phyloP scores from a whole-genome alignment of 148 eudicot genomes.

The Camellia sinensis region DNA sequence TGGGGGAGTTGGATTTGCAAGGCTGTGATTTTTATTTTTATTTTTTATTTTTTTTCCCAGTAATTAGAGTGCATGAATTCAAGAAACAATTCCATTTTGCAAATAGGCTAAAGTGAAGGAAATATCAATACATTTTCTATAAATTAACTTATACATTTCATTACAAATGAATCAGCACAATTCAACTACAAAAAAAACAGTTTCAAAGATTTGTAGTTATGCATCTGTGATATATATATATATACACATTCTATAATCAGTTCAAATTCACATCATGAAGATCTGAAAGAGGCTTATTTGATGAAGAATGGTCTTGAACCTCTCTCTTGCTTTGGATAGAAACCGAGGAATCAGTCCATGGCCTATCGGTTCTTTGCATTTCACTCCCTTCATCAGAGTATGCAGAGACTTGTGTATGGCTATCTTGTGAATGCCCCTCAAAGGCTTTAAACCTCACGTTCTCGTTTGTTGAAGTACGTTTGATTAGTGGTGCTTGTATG shows the following conservation, averaged over 20 bases:
- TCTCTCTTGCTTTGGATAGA: slow-evolving; percentile 11
- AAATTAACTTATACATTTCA: background rate
- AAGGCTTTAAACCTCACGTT: slow-evolving; percentile 31
- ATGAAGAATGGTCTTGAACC: background rate
- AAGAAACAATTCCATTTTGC: background rate
- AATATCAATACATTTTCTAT: background rate
- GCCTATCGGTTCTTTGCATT: slow-evolving; percentile 18
- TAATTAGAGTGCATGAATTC: background rate
- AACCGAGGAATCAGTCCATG: slow-evolving; percentile 23
- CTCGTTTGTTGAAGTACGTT: background rate
- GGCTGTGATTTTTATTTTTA: no score
- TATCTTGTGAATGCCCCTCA: slow-evolving; percentile 21
- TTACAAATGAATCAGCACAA: background rate
- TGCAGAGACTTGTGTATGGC: slow-evolving; percentile 17
- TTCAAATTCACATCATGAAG: slow-evolving; percentile 13
- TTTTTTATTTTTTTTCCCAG: no score
- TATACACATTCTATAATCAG: background rate
- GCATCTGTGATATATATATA: background rate
- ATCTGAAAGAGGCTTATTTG: slow-evolving; percentile 26
- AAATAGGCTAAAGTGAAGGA: background rate
- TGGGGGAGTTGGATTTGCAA: no score
- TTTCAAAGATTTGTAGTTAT: background rate
- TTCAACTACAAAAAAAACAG: background rate
- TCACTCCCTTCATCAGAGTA: slow-evolving; percentile 12
- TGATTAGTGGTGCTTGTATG: slow-evolving; percentile 26